Evolutionary conservation across 2,329 filamentous ascomycete species (phyloP), one percentile per base, ranked within the genome.

Genomic region (Zasmidium cellare): DNA sequence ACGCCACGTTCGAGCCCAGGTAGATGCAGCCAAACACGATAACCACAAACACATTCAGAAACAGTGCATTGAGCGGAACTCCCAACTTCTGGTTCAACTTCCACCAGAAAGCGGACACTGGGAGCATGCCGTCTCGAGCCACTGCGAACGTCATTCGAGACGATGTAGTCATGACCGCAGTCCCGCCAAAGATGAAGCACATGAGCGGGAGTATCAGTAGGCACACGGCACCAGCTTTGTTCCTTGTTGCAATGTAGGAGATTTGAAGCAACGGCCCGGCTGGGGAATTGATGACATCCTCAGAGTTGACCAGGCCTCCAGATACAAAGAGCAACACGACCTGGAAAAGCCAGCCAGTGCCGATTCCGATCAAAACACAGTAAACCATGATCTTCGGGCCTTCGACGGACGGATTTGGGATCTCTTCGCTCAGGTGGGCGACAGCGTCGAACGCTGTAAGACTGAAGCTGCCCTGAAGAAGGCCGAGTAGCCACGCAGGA

Each of bases 381-480:
- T 72, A 72, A 19, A 75, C 69, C 69, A 74, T 71, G 55, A 72
- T 70, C 58, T 71, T 71, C 5, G 72, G 72, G 1, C 68, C 72
- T 55, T 71, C 70, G 19, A 69, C 55, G 9, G 69, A 65, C 14
- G 72, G 70, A 53, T 75, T 72, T 0, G 71, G 71, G 25, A 74
- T 74, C 31, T 75, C 72, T 45, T 72, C 70, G 41, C 70, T 69
- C 72, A 84, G 83, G 62, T 84, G 83, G 1, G 79, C 78, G 2
- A 79, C 77, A 0, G 78, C 78, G 58, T 81, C 82, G 66, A 78
- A 85, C 48, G 81, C 82, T n/a, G 71, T 74, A 50, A 74, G 54
- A 11, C 69, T 71, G 11, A 75, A 63, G 31, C 67, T 68, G 22
- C 71, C 72, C 47, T 74, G 71, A 9, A 74, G 71, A 12, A 80